Evolutionary conservation across 805 yeast species (phyloP).

Genomic region (Sungouiella thailandica): DNA sequence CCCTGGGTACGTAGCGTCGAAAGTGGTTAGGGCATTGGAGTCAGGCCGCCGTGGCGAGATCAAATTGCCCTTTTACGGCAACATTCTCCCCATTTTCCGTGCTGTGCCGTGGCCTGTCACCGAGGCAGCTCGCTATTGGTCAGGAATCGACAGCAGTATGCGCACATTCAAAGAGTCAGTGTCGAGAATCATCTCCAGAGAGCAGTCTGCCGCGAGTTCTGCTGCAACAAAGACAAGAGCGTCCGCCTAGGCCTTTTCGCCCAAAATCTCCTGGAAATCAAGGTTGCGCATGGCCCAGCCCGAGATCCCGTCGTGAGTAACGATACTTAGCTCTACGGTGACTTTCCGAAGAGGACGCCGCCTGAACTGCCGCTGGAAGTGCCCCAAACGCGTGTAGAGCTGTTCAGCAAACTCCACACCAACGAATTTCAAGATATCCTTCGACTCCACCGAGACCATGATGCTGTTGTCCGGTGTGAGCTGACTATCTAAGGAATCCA

Average conservation of each 20-base stretch:
- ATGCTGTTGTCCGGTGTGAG: constrained; percentile 5
- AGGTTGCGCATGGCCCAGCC: constrained; percentile 5
- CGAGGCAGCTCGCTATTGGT: constrained; percentile 46
- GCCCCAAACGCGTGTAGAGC: constrained; percentile 12
- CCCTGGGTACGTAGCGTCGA: constrained; percentile 58
- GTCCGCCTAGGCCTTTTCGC: too few relatives aligned
- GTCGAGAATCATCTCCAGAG: background rate
- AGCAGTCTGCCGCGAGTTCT: background rate
- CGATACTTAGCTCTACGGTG: constrained; percentile 6
- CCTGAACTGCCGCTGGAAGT: constrained; percentile 4
- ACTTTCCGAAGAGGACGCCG: constrained; percentile 2
- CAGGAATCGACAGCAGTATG: constrained; percentile 57
- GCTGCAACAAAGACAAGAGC: too few relatives aligned
- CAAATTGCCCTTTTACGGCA: constrained; percentile 71
- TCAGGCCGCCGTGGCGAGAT: constrained; percentile 65
- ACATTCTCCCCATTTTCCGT: constrained; percentile 65
- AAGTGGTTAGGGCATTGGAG: constrained; percentile 51
- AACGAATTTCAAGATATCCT: constrained; percentile 8
- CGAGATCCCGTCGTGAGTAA: constrained; percentile 1
- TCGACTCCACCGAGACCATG: constrained; percentile 6
- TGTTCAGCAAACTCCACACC: constrained; percentile 12
- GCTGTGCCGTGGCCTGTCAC: constrained; percentile 69
- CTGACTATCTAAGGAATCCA: constrained; percentile 8
- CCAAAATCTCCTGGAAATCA: too few relatives aligned
- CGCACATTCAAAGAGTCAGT: constrained; percentile 1